phyloP scores from a whole-genome alignment of 169 alveolate species.

The Cryptosporidium parvum region DNA sequence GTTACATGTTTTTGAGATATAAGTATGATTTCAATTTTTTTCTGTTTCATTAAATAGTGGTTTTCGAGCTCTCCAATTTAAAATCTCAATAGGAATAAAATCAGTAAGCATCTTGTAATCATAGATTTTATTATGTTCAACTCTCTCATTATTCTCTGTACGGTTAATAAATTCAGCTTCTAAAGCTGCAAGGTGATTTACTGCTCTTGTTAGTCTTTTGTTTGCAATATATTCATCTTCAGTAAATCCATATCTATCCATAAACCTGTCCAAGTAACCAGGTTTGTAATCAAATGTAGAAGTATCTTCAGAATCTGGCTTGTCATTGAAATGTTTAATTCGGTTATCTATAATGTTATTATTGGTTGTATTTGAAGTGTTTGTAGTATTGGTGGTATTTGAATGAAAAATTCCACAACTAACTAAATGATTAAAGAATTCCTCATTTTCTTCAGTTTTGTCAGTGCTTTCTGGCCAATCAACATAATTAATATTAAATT shows the following conservation, averaged over 20 bases:
- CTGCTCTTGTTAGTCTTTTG: background rate
- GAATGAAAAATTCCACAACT: background rate
- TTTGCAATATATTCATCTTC: background rate
- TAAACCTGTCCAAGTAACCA: background rate
- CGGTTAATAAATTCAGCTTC: background rate
- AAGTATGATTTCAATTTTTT: background rate
- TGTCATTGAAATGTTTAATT: background rate
- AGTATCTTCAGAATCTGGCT: background rate
- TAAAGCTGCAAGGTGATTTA: conserved; percentile 1
- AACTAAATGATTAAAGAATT: conserved; percentile 7
- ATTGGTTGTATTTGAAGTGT: background rate
- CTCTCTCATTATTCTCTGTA: background rate
- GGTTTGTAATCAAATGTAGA: background rate
- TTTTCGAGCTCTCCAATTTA: background rate
- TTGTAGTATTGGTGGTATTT: background rate
- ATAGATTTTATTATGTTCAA: background rate
- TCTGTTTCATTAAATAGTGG: background rate
- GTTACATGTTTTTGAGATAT: background rate
- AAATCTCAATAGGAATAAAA: background rate
- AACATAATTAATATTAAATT: background rate
- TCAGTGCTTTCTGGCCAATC: background rate
- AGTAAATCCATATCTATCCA: conserved; percentile 31
- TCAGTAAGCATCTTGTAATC: background rate
- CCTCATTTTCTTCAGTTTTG: background rate
- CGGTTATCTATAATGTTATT: background rate